A percentile compares a stretch with the other conserved stretches of the same genome.
Evolutionary conservation across 2,329 filamentous ascomycete genomes (phyloP).

Genomic region (Claviceps cyperi): DNA sequence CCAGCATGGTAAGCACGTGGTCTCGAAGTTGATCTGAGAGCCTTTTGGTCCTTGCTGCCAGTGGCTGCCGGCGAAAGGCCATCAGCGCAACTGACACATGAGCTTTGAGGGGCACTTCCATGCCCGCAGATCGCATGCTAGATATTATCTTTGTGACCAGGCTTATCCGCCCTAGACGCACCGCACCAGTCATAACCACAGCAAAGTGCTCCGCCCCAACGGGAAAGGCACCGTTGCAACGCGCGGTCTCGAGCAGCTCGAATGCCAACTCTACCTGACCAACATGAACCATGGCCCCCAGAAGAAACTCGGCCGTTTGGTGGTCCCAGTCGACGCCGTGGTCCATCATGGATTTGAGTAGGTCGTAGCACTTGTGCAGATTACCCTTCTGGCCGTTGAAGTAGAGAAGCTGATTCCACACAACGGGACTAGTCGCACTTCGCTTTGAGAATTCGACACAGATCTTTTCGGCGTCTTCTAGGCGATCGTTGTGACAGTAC

Average conservation of each 20-base stretch:
- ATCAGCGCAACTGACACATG: constrained; percentile 29
- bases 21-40: constrained; percentile 16
- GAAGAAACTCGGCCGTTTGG: constrained; percentile 34
- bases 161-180: constrained; percentile 29
- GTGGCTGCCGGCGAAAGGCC: constrained; percentile 14
- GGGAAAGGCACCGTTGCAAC: constrained; percentile 29
- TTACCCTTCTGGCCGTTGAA: constrained; percentile 51
- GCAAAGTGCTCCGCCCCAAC: constrained; percentile 35
- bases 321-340: constrained; percentile 31
- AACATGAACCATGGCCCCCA: constrained; percentile 33
- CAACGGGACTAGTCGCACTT: constrained; percentile 37
- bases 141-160: constrained; percentile 26
- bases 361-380: constrained; percentile 31
- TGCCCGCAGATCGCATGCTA: constrained; percentile 27
- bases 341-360: constrained; percentile 35
- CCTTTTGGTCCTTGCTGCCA: constrained; percentile 12
- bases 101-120: constrained; percentile 28
- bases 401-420: constrained; percentile 68
- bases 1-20: constrained; percentile 14
- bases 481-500: constrained; percentile 34
- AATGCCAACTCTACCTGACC: constrained; percentile 36
- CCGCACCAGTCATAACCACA: constrained; percentile 37
- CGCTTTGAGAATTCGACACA: constrained; percentile 36
- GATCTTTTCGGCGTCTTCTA: constrained; percentile 23
- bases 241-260: constrained; percentile 29